A percentile compares a stretch with the other conserved stretches of the same genome.
Evolutionary conservation across 2,329 filamentous ascomycete species (phyloP).

Genomic region (Pleoardoris graminearum): DNA sequence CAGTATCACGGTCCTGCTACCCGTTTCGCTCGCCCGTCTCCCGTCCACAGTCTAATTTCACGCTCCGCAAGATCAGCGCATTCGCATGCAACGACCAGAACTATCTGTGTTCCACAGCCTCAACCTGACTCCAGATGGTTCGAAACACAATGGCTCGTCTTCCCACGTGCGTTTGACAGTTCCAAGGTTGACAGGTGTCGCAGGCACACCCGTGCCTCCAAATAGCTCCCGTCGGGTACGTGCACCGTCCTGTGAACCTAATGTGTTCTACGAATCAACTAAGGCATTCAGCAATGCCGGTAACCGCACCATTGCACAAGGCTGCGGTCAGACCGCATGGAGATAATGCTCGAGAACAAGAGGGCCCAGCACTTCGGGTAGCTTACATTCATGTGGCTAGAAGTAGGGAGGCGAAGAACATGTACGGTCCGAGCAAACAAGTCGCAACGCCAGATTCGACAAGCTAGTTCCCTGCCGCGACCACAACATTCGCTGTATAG

Average conservation of each 20-base stretch:
- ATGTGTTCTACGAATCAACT: no score
- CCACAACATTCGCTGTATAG: no score
- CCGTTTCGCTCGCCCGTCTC: neutral
- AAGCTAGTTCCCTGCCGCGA: no score
- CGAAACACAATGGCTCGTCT: neutral
- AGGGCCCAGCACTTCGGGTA: no score
- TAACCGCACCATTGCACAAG: neutral
- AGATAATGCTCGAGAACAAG: neutral
- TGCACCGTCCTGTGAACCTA: neutral
- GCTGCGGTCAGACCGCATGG: neutral
- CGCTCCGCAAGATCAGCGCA: neutral
- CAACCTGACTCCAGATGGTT: neutral
- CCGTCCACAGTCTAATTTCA: neutral
- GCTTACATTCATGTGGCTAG: neutral
- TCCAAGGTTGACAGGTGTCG: neutral
- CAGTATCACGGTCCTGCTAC: neutral
- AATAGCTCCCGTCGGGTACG: neutral
- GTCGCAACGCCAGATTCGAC: neutral
- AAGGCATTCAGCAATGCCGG: neutral
- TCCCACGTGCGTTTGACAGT: slow-evolving; percentile 2
- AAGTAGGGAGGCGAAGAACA: neutral
- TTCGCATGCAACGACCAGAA: neutral
- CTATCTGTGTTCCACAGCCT: neutral
- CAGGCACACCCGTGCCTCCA: neutral
- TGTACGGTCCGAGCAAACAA: neutral